phyloP scores from a whole-genome alignment of 192 early-diverging fungal species.

The Gamsiella multidivaricata region DNA sequence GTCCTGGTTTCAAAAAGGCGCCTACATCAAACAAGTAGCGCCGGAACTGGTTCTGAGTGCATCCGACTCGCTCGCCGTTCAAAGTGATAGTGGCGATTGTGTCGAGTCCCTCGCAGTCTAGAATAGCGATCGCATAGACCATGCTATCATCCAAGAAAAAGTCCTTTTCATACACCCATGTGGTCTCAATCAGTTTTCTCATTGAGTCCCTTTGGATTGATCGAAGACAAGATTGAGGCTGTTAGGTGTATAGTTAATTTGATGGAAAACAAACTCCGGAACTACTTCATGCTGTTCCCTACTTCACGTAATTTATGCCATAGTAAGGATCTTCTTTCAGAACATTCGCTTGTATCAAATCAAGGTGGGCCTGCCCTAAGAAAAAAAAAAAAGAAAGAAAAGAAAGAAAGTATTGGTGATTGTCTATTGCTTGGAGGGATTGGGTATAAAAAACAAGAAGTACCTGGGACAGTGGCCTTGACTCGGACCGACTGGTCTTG shows the following conservation, averaged over 20 bases:
- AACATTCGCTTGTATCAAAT: slow-evolving; percentile 23
- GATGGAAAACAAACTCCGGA: not conserved
- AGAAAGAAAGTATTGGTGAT: not conserved
- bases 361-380: slow-evolving; percentile 43
- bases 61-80: slow-evolving; percentile 52
- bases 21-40: slow-evolving; percentile 44
- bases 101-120: slow-evolving; percentile 64
- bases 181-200: slow-evolving; percentile 13
- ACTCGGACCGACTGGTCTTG: slow-evolving; percentile 7
- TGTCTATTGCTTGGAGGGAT: not conserved
- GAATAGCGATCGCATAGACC: not conserved
- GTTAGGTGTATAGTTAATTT: not conserved
- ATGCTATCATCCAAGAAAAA: slow-evolving; percentile 4
- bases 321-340: slow-evolving; percentile 27
- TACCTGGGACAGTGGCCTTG: slow-evolving; percentile 30
- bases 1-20: slow-evolving; percentile 14
- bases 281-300: not conserved
- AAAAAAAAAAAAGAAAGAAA: not conserved
- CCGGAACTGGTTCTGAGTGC: slow-evolving; percentile 63
- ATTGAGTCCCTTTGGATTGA: slow-evolving; percentile 19
- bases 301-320: slow-evolving; percentile 50
- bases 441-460: too few relatives aligned
- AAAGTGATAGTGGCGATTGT: slow-evolving; percentile 58
- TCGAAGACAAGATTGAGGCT: not conserved
- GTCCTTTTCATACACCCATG: slow-evolving; percentile 16